These are phyloP conservation scores for Nicotiana tomentosiformis DNA, from an alignment of 257 asterid genomes.

Conservation along the genomic window DNA sequence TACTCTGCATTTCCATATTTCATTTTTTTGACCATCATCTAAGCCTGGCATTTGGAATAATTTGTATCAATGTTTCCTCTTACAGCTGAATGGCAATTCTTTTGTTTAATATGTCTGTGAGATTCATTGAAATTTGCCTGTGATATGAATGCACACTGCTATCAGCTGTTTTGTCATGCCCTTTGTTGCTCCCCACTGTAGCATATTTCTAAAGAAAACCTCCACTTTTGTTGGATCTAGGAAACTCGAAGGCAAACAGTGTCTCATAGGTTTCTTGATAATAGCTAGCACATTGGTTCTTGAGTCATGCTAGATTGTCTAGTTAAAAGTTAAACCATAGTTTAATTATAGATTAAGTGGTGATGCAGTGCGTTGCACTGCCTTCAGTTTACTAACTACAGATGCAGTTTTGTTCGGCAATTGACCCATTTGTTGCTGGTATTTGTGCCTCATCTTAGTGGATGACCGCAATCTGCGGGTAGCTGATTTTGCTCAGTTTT, in stretches of 20 bases:
- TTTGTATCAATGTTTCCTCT: background rate
- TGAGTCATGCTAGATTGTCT: slow-evolving; percentile 28
- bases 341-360: slow-evolving; percentile 61
- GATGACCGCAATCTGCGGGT: slow-evolving; percentile 99
- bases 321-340: slow-evolving; percentile 36
- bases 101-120: slow-evolving; percentile 10
- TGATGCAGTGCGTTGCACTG: slow-evolving; percentile 86
- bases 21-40: slow-evolving; percentile 11
- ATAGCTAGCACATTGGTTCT: slow-evolving; percentile 18
- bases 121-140: background rate
- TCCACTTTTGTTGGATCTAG: slow-evolving; percentile 1
- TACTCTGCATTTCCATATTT: background rate
- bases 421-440: slow-evolving; percentile 98
- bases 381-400: slow-evolving; percentile 80
- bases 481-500: slow-evolving; percentile 99
- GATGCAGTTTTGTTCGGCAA: slow-evolving; percentile 89
- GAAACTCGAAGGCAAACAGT: background rate
- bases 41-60: background rate
- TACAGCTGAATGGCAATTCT: slow-evolving; percentile 5
- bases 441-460: slow-evolving; percentile 98
- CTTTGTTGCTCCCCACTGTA: background rate
- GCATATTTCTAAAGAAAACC: slow-evolving; percentile 3
- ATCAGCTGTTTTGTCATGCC: background rate
- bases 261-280: slow-evolving; percentile 17
- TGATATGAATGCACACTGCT: background rate